phyloP scores from a whole-genome alignment of 2,329 filamentous ascomycete species.

The Fusarium dlaminii region DNA sequence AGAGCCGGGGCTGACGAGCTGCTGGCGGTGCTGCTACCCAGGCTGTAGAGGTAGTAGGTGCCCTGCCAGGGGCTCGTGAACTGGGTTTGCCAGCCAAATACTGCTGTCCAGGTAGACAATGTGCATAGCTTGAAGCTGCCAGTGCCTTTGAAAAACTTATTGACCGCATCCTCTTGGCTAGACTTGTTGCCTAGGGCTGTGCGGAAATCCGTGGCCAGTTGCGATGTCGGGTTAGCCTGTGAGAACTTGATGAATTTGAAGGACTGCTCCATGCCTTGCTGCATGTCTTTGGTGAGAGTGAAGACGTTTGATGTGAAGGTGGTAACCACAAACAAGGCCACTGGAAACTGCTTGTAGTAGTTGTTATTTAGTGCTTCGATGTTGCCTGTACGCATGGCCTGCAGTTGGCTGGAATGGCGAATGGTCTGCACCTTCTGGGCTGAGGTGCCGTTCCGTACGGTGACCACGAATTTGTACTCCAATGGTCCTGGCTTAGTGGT shows the following conservation, averaged over 20 bases:
- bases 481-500: not conserved
- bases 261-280: not conserved
- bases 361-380: not conserved
- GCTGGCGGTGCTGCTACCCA: too few species aligned
- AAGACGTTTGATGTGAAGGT: not conserved
- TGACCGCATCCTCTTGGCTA: not conserved
- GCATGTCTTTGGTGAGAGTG: not conserved
- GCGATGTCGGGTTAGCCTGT: not conserved
- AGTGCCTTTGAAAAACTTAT: not conserved
- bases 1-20: not conserved
- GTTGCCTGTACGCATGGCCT: not conserved
- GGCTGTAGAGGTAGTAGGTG: not conserved
- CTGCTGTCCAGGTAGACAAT: not conserved
- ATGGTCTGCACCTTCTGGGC: not conserved
- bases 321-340: not conserved
- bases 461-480: not conserved
- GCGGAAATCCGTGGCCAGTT: not conserved
- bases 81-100: not conserved
- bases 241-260: slow-evolving; percentile 1
- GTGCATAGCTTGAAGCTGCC: not conserved
- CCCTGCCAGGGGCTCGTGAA: not conserved
- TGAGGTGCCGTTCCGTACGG: not conserved
- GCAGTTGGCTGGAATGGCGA: not conserved
- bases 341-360: not conserved
- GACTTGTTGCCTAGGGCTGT: not conserved